Percentiles rank a stretch among this genome's conserved stretches.
These are phyloP conservation scores for Vigna unguiculata DNA, from an alignment of 306 rosid genomes.

Conservation along the genomic window DNA sequence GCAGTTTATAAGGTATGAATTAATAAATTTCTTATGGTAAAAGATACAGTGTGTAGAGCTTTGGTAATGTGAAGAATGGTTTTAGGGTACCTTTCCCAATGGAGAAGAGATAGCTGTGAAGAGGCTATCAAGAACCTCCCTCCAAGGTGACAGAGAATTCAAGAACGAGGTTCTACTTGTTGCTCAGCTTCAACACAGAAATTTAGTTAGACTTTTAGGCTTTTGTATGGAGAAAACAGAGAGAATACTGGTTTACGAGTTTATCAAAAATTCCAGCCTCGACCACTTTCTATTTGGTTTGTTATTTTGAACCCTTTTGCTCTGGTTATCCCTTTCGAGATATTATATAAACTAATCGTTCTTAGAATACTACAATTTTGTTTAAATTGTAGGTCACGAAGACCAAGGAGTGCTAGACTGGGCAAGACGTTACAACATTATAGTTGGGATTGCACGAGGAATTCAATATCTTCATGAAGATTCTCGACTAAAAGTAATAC, in stretches of 20 bases:
- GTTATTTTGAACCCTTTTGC: not conserved
- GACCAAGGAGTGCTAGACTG: constrained; percentile 49
- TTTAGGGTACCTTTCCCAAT: constrained; percentile 50
- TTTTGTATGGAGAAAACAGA: constrained; percentile 57
- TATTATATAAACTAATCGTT: not conserved
- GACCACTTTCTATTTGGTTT: constrained; percentile 58
- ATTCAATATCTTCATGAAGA: constrained; percentile 65
- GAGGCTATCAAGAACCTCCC: constrained; percentile 49
- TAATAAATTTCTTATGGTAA: not conserved
- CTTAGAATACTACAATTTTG: not conserved
- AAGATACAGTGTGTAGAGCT: not conserved
- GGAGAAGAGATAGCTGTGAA: constrained; percentile 58
- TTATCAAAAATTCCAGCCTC: constrained; percentile 59
- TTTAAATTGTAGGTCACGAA: constrained; percentile 31
- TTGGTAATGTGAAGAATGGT: not conserved
- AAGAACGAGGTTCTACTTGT: constrained; percentile 55
- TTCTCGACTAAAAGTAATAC: constrained; percentile 56
- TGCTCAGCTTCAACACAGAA: constrained; percentile 56
- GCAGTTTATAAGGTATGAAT: constrained; percentile 48
- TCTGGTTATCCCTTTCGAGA: not conserved
- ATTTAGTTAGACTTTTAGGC: constrained; percentile 63
- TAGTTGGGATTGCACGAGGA: constrained; percentile 56
- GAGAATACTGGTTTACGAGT: constrained; percentile 64
- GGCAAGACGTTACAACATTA: constrained; percentile 51
- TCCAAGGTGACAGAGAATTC: constrained; percentile 61